Conservation (phyloP, 1,139 yeast species). For the Lodderomyces parapsilosis region DNA sequence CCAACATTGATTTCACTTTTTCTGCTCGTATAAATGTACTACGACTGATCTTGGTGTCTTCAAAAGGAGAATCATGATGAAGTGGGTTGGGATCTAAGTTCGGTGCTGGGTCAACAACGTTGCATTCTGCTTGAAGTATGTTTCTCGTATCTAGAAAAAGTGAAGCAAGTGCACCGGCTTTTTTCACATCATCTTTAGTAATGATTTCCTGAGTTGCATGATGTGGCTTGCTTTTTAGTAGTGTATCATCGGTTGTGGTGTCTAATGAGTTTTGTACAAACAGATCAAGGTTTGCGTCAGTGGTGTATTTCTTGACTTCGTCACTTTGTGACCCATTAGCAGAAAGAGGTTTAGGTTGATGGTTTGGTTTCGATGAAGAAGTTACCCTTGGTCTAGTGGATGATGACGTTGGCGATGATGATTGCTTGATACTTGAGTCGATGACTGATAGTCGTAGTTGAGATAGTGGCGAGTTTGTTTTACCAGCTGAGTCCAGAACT, state of each 20-base stretch:
- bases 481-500: not conserved
- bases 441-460: slow-evolving; percentile 9
- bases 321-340: not conserved
- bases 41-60: slow-evolving; percentile 22
- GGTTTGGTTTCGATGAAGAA: not conserved
- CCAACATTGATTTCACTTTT: slow-evolving; percentile 50
- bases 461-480: slow-evolving; percentile 5
- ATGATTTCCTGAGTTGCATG: slow-evolving; percentile 1
- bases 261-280: not conserved
- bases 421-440: not conserved
- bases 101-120: slow-evolving; percentile 30
- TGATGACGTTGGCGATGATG: too few species aligned
- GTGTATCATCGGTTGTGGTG: slow-evolving; percentile 9
- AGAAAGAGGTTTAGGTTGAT: not conserved
- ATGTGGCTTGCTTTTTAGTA: slow-evolving; percentile 50
- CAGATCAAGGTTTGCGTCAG: slow-evolving; percentile 15
- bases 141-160: slow-evolving; percentile 44
- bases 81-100: slow-evolving; percentile 12
- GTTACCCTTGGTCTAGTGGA: not conserved
- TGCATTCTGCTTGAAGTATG: slow-evolving; percentile 40
- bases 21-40: slow-evolving; percentile 52
- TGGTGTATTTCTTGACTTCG: slow-evolving; percentile 14
- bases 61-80: slow-evolving; percentile 4
- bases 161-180: slow-evolving; percentile 43
- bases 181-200: slow-evolving; percentile 24